These are phyloP conservation scores for Alternaria incomplexa DNA, from an alignment of 2,329 filamentous ascomycete genomes.

Conservation along the genomic window DNA sequence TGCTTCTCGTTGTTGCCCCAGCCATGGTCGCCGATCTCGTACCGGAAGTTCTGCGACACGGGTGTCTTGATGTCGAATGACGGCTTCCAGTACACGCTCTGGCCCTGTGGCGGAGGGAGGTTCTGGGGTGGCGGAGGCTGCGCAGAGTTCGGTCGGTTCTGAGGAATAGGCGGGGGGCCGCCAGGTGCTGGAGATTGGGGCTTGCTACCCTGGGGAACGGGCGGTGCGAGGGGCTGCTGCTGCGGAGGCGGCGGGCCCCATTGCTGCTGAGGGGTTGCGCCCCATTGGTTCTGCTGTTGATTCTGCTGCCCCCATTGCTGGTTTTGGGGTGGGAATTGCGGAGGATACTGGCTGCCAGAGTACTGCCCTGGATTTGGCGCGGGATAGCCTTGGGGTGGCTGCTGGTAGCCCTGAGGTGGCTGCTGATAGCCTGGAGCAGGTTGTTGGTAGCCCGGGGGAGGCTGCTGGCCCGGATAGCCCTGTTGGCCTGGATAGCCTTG, in stretches of 20 bases:
- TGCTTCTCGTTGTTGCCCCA: constrained; percentile 69
- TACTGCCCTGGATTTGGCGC: constrained; percentile 21
- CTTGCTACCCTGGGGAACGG: constrained; percentile 41
- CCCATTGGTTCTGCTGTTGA: constrained; percentile 20
- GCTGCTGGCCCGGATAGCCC: constrained; percentile 19
- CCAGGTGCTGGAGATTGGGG: constrained; percentile 32
- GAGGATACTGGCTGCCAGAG: constrained; percentile 27
- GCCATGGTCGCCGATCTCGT: constrained; percentile 63
- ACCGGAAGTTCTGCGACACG: constrained; percentile 60
- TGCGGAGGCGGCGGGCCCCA: constrained; percentile 32
- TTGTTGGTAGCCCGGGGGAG: constrained; percentile 6
- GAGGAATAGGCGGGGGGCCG: constrained; percentile 30
- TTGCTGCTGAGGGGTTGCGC: constrained; percentile 21
- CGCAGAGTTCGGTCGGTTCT: constrained; percentile 34
- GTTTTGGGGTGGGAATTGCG: constrained; percentile 25
- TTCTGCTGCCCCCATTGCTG: constrained; percentile 16
- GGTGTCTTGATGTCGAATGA: constrained; percentile 56
- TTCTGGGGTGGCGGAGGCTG: constrained; percentile 40
- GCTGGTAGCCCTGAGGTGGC: constrained; percentile 22
- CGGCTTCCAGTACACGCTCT: constrained; percentile 60
- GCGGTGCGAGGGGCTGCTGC: constrained; percentile 34
- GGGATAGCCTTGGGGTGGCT: constrained; percentile 8
- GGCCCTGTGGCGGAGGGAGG: constrained; percentile 26
- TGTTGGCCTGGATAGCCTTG: constrained; percentile 24
- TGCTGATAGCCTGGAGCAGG: constrained; percentile 24